Percentiles rank a stretch among this genome's conserved stretches.
Evolutionary conservation across 2,329 filamentous ascomycete genomes (phyloP).

Genomic region (Colletotrichum ledebouriae): DNA sequence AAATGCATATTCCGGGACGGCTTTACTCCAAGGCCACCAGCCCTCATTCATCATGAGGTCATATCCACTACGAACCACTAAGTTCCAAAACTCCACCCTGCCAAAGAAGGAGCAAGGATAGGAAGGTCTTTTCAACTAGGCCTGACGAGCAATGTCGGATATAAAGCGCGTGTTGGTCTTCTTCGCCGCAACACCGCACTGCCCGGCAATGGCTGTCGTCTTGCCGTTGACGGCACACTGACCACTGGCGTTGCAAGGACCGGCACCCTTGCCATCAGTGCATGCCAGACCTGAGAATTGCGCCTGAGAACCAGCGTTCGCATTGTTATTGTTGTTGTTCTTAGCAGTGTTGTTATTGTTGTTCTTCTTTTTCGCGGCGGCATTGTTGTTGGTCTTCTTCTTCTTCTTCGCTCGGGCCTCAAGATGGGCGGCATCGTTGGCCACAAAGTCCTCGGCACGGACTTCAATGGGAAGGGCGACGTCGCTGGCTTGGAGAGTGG

Average conservation of each 20-base stretch:
- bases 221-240: constrained; percentile 37
- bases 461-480: constrained; percentile 25
- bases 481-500: constrained; percentile 11
- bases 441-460: constrained; percentile 17
- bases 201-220: constrained; percentile 33
- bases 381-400: constrained; percentile 5
- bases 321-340: neutral
- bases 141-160: neutral
- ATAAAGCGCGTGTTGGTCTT: constrained; percentile 29
- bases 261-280: constrained; percentile 37
- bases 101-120: neutral
- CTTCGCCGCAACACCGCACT: constrained; percentile 33
- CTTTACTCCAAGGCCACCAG: constrained; percentile 10
- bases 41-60: constrained; percentile 19
- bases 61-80: constrained; percentile 11
- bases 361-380: constrained; percentile 12
- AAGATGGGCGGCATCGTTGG: constrained; percentile 25
- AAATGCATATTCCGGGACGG: neutral
- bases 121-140: neutral
- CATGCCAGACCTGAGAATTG: constrained; percentile 34
- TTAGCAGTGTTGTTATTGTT: neutral
- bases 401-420: constrained; percentile 26
- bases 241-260: constrained; percentile 30
- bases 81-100: constrained; percentile 10
- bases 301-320: constrained; percentile 18